Conservation (phyloP, 2,329 filamentous ascomycete genomes). For the Epichloe aotearoae region DNA sequence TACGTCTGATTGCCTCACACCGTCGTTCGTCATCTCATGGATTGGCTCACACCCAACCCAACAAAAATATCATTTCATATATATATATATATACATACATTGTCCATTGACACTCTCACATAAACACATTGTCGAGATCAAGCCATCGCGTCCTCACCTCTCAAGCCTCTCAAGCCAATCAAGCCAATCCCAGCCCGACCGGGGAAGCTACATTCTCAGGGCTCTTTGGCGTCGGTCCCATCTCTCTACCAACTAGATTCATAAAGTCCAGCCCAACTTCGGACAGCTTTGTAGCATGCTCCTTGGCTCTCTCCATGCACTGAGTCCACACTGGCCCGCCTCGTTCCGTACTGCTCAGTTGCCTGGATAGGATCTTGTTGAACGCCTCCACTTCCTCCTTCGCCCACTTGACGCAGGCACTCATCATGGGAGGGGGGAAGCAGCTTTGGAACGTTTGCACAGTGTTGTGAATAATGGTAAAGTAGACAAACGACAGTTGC, state of each 20-base stretch:
- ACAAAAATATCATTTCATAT: background rate
- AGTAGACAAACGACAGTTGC: slow-evolving; percentile 91
- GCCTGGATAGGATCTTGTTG: slow-evolving; percentile 67
- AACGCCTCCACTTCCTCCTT: slow-evolving; percentile 89
- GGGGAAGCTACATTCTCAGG: slow-evolving; percentile 8
- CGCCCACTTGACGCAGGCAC: slow-evolving; percentile 95
- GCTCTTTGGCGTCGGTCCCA: slow-evolving; percentile 15
- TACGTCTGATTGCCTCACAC: background rate
- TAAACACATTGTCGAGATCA: background rate
- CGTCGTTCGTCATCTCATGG: background rate
- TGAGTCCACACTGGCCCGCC: slow-evolving; percentile 66
- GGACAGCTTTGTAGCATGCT: slow-evolving; percentile 65
- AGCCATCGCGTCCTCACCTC: background rate
- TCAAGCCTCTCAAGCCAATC: background rate
- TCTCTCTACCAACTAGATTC: slow-evolving; percentile 58
- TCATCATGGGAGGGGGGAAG: slow-evolving; percentile 79
- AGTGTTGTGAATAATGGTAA: slow-evolving; percentile 87
- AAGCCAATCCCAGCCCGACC: slow-evolving; percentile 19
- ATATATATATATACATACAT: background rate
- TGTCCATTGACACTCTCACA: background rate
- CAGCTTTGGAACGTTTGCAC: slow-evolving; percentile 77
- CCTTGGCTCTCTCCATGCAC: slow-evolving; percentile 70
- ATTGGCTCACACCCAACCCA: background rate
- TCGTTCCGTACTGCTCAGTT: slow-evolving; percentile 73
- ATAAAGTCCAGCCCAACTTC: slow-evolving; percentile 86